phyloP scores from a whole-genome alignment of 805 yeast species.

The Wickerhamomyces pijperi region DNA sequence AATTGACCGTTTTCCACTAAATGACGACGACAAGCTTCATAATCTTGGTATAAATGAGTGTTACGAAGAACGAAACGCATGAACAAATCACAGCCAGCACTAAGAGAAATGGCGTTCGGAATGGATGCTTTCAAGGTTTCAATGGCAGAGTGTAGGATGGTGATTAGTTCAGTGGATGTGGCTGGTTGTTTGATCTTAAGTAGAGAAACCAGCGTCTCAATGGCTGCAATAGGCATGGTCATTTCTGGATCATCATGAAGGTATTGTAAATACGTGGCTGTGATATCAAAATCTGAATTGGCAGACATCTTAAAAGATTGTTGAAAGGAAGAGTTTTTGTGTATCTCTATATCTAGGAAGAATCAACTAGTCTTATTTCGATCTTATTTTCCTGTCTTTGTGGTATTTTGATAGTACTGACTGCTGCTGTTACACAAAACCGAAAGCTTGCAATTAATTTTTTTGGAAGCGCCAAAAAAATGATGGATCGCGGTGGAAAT shows the following conservation, averaged over 20 bases:
- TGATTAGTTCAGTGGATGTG: constrained; percentile 88
- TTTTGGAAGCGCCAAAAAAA: too few relatives aligned
- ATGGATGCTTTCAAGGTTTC: constrained; percentile 64
- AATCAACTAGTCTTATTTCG: too few relatives aligned
- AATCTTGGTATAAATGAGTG: constrained; percentile 77
- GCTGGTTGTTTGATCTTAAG: constrained; percentile 76
- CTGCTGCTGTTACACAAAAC: too few relatives aligned
- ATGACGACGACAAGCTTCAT: constrained; percentile 87
- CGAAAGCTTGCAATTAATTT: too few relatives aligned
- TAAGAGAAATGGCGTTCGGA: constrained; percentile 81
- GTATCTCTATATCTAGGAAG: too few relatives aligned
- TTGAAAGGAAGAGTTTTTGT: background rate
- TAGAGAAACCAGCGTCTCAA: constrained; percentile 83
- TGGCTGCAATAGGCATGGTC: constrained; percentile 99
- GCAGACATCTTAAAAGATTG: background rate
- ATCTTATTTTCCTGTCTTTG: too few relatives aligned
- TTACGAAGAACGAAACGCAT: constrained; percentile 88
- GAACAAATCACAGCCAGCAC: constrained; percentile 96
- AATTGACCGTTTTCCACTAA: constrained; percentile 89
- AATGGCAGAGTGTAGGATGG: constrained; percentile 67
- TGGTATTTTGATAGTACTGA: too few relatives aligned
- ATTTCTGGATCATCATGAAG: constrained; percentile 87
- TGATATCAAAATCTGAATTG: constrained; percentile 57
- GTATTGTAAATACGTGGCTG: constrained; percentile 66
- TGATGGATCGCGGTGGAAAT: too few relatives aligned